Evolutionary conservation across 805 yeast species (phyloP), one percentile per base, ranked within the genome.

Genomic region (Metschnikowia hibisci): DNA sequence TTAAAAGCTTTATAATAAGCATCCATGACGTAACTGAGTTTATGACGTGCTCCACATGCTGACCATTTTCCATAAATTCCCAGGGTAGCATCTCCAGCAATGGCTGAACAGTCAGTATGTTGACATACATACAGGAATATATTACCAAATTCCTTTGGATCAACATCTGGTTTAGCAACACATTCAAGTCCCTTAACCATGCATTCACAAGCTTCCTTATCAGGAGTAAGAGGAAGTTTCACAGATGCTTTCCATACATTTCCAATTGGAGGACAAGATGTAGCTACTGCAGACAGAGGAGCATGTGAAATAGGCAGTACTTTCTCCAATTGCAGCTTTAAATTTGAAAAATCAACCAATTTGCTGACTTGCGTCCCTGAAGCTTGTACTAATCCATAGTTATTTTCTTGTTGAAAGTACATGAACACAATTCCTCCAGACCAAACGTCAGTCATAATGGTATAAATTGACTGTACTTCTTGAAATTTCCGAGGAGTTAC

Each of bases 391-490:
- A 84, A 74, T 70, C 95, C 91, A 59, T 83, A 84, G 56, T 84
- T 64, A 69, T 84, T 84, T 43, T 67, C 69, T 71, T 85, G 91
- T 70, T 85, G 76, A 67, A 79, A 85, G 70, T 84, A 85, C 90
- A 84, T 80, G 72, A 84, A 85, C 43, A 84, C 91, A 59, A 85
- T 84, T 77, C 91, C 95, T 69, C 95, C 91, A 39, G 91, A 84
- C 93, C 91, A 85, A 47, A 83, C 83, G 62, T 75, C 84, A 51
- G 89, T 84, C 95, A 85, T 85, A 39, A 62, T 61, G 51, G 82
- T 70, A 68, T 76, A 85, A 31, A 85, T 58, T 46, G 88, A 73
- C 34, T 67, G 77, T 52, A 85, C 85, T 67, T 84, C 91, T 45
- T 79, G 71, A 77, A 85, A 85, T 51, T 63, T 61, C 78, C 91